A percentile compares a stretch with the other conserved stretches of the same genome.
phyloP scores from a whole-genome alignment of 345 rosid species.

The Euclidium syriacum region DNA sequence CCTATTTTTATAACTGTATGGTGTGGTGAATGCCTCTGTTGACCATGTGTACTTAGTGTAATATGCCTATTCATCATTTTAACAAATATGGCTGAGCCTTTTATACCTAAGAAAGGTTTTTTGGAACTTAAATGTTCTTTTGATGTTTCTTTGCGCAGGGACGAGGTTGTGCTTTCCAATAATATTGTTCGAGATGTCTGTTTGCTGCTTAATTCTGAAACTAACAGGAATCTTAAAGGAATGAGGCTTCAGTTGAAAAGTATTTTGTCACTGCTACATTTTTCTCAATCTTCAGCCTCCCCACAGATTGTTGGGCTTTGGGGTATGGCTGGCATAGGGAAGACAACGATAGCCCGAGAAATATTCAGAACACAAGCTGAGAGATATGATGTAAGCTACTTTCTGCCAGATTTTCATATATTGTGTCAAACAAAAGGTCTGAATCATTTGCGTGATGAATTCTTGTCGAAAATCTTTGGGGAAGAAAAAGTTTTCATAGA shows the following conservation, averaged over 20 bases:
- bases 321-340: constrained; percentile 31
- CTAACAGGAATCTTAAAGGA: background rate
- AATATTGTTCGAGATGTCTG: constrained; percentile 3
- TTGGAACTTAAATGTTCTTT: background rate
- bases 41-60: too few relatives aligned
- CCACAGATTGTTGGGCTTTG: constrained; percentile 21
- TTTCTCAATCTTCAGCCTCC: background rate
- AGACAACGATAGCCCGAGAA: background rate
- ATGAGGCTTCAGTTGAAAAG: background rate
- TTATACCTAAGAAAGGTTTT: background rate
- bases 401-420: constrained; percentile 24
- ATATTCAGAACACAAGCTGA: constrained; percentile 1
- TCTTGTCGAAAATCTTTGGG: constrained; percentile 18
- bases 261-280: background rate
- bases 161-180: background rate
- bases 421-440: constrained; percentile 7
- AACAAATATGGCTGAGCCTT: background rate
- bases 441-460: constrained; percentile 6
- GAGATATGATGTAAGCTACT: constrained; percentile 6
- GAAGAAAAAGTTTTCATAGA: background rate
- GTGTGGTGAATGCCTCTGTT: background rate
- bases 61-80: too few relatives aligned
- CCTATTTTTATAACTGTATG: background rate
- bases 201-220: background rate
- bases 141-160: background rate